Conservation (phyloP, 768 basidiomycete genomes). For the Trametes villosa region DNA sequence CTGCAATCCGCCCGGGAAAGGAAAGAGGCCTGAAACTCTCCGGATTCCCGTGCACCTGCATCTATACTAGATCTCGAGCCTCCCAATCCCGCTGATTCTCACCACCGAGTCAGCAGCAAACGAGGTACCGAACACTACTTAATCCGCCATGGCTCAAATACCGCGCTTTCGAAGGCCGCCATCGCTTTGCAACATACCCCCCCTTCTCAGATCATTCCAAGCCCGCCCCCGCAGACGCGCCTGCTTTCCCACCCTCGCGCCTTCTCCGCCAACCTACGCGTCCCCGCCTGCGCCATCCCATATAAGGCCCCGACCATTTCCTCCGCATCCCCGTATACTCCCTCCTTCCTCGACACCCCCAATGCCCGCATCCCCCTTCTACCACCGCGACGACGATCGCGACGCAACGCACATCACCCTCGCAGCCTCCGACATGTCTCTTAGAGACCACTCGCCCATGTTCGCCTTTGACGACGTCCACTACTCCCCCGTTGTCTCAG, state of each 20-base stretch:
- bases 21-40: conserved; percentile 24
- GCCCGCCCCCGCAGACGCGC: conserved; percentile 33
- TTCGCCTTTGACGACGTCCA: conserved; percentile 34
- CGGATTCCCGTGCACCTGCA: conserved; percentile 21
- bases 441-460: conserved; percentile 34
- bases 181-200: conserved; percentile 42
- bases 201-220: conserved; percentile 45
- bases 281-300: conserved; percentile 38
- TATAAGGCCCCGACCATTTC: conserved; percentile 41
- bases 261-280: conserved; percentile 27
- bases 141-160: conserved; percentile 26
- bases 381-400: conserved; percentile 45
- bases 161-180: conserved; percentile 41
- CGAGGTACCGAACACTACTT: conserved; percentile 39
- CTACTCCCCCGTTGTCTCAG: conserved; percentile 41
- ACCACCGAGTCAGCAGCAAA: conserved; percentile 44
- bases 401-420: conserved; percentile 38
- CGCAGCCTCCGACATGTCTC: conserved; percentile 33
- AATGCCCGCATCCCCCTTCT: conserved; percentile 36
- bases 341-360: conserved; percentile 23
- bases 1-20: conserved; percentile 18
- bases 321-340: conserved; percentile 28
- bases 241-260: conserved; percentile 21
- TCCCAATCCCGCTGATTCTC: conserved; percentile 36
- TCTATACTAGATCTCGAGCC: conserved; percentile 19